Percentiles rank a stretch among this genome's conserved stretches.
phyloP scores from a whole-genome alignment of 192 early-diverging fungal species.

The Linnemannia elongata region DNA sequence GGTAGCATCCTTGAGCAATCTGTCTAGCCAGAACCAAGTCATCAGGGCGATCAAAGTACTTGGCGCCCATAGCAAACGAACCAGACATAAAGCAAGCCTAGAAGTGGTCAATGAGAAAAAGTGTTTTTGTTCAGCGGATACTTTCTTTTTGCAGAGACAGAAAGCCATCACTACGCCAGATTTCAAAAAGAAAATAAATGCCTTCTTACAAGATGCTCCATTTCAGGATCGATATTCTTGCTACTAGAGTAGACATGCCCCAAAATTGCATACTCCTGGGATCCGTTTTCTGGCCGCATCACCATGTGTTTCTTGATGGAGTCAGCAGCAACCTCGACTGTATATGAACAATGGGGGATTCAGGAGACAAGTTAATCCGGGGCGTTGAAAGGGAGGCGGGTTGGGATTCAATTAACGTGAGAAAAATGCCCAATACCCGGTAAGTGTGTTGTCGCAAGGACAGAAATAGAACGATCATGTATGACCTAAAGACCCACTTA shows the following conservation, averaged over 20 bases:
- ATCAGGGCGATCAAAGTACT: constrained; percentile 55
- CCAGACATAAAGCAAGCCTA: constrained; percentile 71
- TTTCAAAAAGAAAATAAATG: constrained; percentile 22
- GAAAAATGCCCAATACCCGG: not conserved
- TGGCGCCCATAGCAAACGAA: constrained; percentile 61
- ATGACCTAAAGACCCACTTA: not conserved
- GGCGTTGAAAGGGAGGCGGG: constrained; percentile 7
- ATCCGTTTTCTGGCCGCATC: constrained; percentile 13
- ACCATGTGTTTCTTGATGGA: constrained; percentile 54
- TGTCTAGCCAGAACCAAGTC: constrained; percentile 52
- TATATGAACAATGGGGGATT: not conserved
- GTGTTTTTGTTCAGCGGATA: not conserved
- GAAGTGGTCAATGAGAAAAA: not conserved
- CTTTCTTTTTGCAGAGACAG: not conserved
- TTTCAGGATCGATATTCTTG: constrained; percentile 22
- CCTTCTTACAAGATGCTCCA: constrained; percentile 55
- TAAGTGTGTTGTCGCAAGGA: not conserved
- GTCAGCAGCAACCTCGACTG: constrained; percentile 44
- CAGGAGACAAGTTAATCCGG: constrained; percentile 11
- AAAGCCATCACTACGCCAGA: constrained; percentile 18
- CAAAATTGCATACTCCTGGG: constrained; percentile 33
- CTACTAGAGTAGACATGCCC: constrained; percentile 12
- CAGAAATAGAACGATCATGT: not conserved
- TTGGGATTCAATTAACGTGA: not conserved
- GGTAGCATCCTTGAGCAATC: constrained; percentile 64